Evolutionary conservation across 345 rosid species (phyloP), one percentile per base, ranked within the genome.

Genomic region (Citrus unshiu): DNA sequence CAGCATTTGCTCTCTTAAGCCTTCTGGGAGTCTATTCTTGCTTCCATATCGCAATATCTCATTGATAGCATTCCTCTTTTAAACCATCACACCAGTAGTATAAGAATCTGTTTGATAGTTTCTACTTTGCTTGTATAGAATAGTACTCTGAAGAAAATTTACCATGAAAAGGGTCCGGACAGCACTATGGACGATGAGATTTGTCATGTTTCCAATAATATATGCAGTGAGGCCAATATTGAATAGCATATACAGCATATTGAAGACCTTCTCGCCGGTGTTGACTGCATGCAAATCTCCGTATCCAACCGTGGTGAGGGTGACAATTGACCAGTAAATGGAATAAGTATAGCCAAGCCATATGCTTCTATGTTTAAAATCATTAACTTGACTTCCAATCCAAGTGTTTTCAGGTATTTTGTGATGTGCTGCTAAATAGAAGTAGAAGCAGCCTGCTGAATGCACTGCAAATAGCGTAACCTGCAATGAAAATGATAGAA

Each of bases 271-370:
- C 87, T 93, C 98, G 64, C 80, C 87, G 0, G 85, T 82, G 63
- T 95, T 93, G 5, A 92, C 84, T 0, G 98, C 93, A 65, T 89
- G 93, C 74, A 95, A 71, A 79, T 95, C 99, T 21, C 99, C 99
- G 39, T 95, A 95, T 66, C 99, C 98, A 4, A 93, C 98, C 0
- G 97, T 92, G 39, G 96, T 89, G 79, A 95, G 95, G 64, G 99
- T 95, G 79, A 91, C 97, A 40, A 91, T 89, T 18, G 99, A 92
- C 98, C 98, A 95, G 82, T 95, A 95, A 76, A 95, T 84, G 78
- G 99, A 93, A 63, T 94, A 95, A 24, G 94, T 95, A 85, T 95
- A 95, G 68, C 98, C 90, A 37, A 90, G 77, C 97, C 98, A 93
- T 2, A 93, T 77, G 82, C 94, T 91, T 82, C 85, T 87, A 3